A percentile compares a stretch with the other conserved stretches of the same genome.
Evolutionary conservation across 2,329 filamentous ascomycete species (phyloP).

Genomic region (Myriangium duriaei): DNA sequence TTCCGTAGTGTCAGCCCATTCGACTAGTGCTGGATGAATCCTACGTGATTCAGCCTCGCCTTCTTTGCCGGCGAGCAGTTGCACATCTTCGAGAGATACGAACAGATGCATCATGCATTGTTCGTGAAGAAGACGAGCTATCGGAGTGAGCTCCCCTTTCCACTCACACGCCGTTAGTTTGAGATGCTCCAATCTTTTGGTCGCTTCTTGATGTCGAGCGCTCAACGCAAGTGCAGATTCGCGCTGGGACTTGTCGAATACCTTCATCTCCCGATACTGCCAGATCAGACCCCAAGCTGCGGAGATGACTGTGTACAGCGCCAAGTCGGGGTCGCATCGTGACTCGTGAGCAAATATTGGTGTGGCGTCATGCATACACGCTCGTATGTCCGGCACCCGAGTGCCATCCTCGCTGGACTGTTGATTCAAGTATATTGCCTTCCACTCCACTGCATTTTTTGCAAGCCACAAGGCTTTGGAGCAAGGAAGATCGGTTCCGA

Average conservation of each 20-base stretch:
- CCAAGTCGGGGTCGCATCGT: slow-evolving; percentile 43
- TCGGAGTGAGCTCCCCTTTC: background rate
- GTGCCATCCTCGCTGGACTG: slow-evolving; percentile 42
- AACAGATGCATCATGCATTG: slow-evolving; percentile 52
- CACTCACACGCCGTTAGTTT: slow-evolving; percentile 20
- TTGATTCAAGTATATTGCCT: slow-evolving; percentile 41
- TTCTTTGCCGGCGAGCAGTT: slow-evolving; percentile 55
- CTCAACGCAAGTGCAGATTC: slow-evolving; percentile 28
- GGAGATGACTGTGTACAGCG: slow-evolving; percentile 50
- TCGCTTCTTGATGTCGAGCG: slow-evolving; percentile 50
- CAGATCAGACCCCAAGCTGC: slow-evolving; percentile 54
- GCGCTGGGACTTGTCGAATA: slow-evolving; percentile 37
- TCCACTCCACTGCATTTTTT: slow-evolving; percentile 51
- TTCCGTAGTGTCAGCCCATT: slow-evolving; percentile 45
- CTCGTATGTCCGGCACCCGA: slow-evolving; percentile 43
- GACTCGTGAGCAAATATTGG: slow-evolving; percentile 38
- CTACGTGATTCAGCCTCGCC: slow-evolving; percentile 52
- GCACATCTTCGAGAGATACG: slow-evolving; percentile 53
- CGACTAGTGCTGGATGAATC: slow-evolving; percentile 45
- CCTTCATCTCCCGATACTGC: slow-evolving; percentile 51
- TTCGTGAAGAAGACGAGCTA: slow-evolving; percentile 27
- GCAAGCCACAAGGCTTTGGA: slow-evolving; percentile 54
- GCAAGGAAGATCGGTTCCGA: slow-evolving; percentile 53
- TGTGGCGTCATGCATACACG: slow-evolving; percentile 45
- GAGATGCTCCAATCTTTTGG: slow-evolving; percentile 44